Evolutionary conservation across 2,329 filamentous ascomycete genomes (phyloP).

Genomic region (Corinectria fuckeliana): DNA sequence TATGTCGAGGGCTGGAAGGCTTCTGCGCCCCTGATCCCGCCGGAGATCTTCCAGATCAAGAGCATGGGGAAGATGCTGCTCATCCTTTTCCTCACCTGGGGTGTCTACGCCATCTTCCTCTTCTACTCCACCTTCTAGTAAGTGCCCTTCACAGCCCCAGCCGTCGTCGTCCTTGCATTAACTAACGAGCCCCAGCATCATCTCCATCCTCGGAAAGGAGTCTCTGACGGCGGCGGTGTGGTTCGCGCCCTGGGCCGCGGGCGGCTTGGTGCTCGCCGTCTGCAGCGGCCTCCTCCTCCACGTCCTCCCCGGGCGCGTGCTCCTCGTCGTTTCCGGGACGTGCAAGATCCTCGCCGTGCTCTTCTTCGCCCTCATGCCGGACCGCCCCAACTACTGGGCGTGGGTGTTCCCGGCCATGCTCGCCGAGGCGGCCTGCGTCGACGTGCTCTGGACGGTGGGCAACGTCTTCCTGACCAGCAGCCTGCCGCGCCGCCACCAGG

Average conservation of each 20-base stretch:
- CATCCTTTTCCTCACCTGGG: constrained; percentile 54
- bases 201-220: constrained; percentile 55
- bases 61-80: constrained; percentile 64
- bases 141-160: constrained; percentile 40
- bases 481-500: constrained; percentile 64
- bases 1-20: constrained; percentile 72
- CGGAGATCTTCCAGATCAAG: constrained; percentile 66
- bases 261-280: constrained; percentile 62
- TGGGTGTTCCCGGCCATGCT: constrained; percentile 67
- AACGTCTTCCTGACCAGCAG: constrained; percentile 72
- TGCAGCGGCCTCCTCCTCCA: constrained; percentile 62
- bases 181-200: constrained; percentile 50
- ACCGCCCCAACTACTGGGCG: constrained; percentile 63
- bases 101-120: constrained; percentile 66
- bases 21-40: constrained; percentile 65
- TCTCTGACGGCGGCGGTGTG: constrained; percentile 63
- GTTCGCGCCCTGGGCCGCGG: constrained; percentile 63
- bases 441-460: constrained; percentile 68
- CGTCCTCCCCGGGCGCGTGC: constrained; percentile 56
- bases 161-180: not conserved
- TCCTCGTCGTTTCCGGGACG: constrained; percentile 58
- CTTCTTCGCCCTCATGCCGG: constrained; percentile 63
- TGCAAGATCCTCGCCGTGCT: constrained; percentile 58
- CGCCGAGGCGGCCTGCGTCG: constrained; percentile 67
- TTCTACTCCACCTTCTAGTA: constrained; percentile 70